Conservation (phyloP, 169 alveolate genomes). For the Plasmodium inui region DNA sequence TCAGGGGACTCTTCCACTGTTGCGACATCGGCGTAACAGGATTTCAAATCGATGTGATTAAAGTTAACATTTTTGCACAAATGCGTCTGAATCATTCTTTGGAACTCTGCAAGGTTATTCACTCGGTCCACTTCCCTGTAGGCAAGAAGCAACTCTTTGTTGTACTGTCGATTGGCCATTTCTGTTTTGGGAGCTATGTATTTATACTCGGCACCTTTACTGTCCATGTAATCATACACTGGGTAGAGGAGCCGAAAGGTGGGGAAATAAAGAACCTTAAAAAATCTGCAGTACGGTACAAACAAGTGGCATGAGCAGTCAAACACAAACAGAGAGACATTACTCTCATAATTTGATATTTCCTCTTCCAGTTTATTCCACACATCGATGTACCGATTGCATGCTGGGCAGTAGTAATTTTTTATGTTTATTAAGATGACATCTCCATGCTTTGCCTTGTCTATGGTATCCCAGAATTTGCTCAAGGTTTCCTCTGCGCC, state of each 20-base stretch:
- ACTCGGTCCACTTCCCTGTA: constrained; percentile 37
- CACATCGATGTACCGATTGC: constrained; percentile 27
- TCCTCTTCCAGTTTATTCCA: constrained; percentile 45
- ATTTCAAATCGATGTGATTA: constrained; percentile 33
- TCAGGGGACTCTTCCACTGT: not conserved
- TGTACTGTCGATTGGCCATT: not conserved
- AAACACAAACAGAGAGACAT: constrained; percentile 35
- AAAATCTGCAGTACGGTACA: constrained; percentile 34
- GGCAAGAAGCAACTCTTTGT: constrained; percentile 27
- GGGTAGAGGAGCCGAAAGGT: constrained; percentile 50
- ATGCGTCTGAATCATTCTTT: constrained; percentile 24
- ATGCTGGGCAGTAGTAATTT: constrained; percentile 66
- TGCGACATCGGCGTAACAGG: constrained; percentile 12
- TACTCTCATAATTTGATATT: constrained; percentile 20
- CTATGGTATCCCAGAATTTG: constrained; percentile 25
- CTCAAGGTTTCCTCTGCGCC: constrained; percentile 29
- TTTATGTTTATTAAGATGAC: constrained; percentile 31
- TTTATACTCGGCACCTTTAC: not conserved
- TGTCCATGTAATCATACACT: constrained; percentile 36
- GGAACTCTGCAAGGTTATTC: constrained; percentile 5
- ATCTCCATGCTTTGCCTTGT: constrained; percentile 42
- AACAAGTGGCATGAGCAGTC: constrained; percentile 54
- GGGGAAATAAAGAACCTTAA: constrained; percentile 33
- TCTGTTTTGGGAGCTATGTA: not conserved
- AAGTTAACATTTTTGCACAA: constrained; percentile 55